These are phyloP conservation scores for Cladosporium sp. DNA, from an alignment of 2,329 filamentous ascomycete species.

Conservation along the genomic window DNA sequence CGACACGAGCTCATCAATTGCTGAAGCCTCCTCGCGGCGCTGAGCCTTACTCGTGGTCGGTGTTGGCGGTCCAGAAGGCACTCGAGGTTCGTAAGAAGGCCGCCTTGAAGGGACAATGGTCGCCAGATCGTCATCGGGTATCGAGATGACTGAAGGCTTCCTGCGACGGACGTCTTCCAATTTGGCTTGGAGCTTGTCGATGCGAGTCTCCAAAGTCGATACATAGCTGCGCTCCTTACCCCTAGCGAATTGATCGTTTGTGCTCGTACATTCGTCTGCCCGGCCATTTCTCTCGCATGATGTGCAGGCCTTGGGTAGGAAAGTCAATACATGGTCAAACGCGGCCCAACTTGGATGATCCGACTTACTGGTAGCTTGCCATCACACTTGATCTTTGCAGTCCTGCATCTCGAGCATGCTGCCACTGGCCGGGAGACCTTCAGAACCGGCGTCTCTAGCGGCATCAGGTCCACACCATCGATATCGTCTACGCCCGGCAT, in stretches of 20 bases:
- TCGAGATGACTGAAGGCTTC: constrained; percentile 68
- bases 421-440: constrained; percentile 77
- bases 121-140: constrained; percentile 59
- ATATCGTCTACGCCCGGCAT: constrained; percentile 25
- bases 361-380: constrained; percentile 71
- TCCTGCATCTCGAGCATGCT: constrained; percentile 78
- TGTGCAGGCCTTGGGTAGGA: constrained; percentile 65
- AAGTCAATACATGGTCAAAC: background rate
- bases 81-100: constrained; percentile 26
- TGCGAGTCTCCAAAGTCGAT: constrained; percentile 85
- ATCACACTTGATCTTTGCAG: constrained; percentile 97
- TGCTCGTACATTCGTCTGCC: constrained; percentile 83
- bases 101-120: constrained; percentile 51
- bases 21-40: constrained; percentile 69
- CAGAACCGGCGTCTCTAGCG: constrained; percentile 59
- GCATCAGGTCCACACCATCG: constrained; percentile 40
- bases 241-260: constrained; percentile 91
- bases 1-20: constrained; percentile 88
- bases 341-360: background rate
- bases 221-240: constrained; percentile 98
- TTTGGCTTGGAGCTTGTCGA: constrained; percentile 82
- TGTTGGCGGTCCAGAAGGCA: constrained; percentile 27
- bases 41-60: constrained; percentile 41
- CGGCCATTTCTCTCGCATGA: constrained; percentile 91
- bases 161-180: constrained; percentile 66